Evolutionary conservation across 768 basidiomycete species (phyloP).

Genomic region (Auriscalpium orientale): DNA sequence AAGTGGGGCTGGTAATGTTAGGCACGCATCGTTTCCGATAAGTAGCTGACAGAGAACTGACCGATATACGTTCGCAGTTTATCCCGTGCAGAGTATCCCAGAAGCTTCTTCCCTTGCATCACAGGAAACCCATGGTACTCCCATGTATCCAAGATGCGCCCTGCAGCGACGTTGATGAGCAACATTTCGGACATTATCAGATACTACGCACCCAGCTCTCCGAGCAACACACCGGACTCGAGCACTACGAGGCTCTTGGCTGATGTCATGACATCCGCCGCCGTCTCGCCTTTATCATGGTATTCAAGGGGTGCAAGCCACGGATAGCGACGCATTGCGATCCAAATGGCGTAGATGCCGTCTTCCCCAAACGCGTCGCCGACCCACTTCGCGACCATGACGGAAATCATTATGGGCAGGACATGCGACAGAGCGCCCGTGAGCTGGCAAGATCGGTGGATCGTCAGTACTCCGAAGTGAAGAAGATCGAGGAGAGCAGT

Average conservation of each 20-base stretch:
- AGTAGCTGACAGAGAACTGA: constrained; percentile 5
- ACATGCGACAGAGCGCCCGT: constrained; percentile 76
- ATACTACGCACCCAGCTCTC: constrained; percentile 36
- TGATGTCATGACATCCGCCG: constrained; percentile 53
- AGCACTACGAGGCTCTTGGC: constrained; percentile 37
- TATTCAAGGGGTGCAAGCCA: constrained; percentile 63
- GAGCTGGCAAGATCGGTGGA: constrained; percentile 31
- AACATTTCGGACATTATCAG: background rate
- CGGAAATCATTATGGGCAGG: constrained; percentile 75
- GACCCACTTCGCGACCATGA: constrained; percentile 73
- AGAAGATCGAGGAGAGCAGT: constrained; percentile 1
- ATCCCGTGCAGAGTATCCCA: constrained; percentile 58
- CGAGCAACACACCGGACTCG: constrained; percentile 33
- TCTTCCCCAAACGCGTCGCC: constrained; percentile 64
- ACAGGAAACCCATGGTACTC: constrained; percentile 63
- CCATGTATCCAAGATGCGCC: constrained; percentile 17
- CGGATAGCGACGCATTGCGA: constrained; percentile 61
- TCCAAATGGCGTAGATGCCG: constrained; percentile 68
- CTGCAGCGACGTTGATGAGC: constrained; percentile 33
- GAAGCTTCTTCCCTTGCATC: constrained; percentile 38
- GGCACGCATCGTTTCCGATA: background rate
- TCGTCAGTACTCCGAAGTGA: background rate
- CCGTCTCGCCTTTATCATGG: constrained; percentile 57
- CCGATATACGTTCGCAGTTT: constrained; percentile 36
- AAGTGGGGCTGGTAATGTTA: constrained; percentile 15